Conservation (phyloP, 192 early-diverging fungal species). For the Coemansia sp. region DNA sequence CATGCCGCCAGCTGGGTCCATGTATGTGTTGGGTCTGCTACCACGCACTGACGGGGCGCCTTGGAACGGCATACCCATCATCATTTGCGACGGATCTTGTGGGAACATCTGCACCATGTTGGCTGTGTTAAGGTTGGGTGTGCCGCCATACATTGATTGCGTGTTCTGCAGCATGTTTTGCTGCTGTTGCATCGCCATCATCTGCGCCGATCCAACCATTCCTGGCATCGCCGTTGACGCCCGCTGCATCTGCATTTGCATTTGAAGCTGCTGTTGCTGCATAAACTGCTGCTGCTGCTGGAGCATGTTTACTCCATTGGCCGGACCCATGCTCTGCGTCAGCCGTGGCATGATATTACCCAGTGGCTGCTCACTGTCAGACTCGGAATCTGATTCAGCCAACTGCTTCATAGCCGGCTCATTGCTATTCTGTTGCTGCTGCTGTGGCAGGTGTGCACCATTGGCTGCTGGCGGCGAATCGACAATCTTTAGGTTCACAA, state of each 20-base stretch:
- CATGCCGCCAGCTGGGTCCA: constrained; percentile 33
- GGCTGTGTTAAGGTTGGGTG: constrained; percentile 6
- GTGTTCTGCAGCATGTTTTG: constrained; percentile 27
- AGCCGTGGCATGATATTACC: constrained; percentile 30
- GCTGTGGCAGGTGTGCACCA: constrained; percentile 1
- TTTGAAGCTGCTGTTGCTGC: constrained; percentile 3
- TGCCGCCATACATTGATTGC: constrained; percentile 38
- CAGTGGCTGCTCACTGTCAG: constrained; percentile 39
- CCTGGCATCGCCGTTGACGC: constrained; percentile 24
- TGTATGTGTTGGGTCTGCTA: constrained; percentile 37
- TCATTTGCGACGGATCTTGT: constrained; percentile 36
- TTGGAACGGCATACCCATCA: constrained; percentile 38
- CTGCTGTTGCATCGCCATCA: constrained; percentile 30
- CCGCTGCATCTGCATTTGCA: constrained; percentile 39
- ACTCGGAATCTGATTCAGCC: constrained; percentile 39
- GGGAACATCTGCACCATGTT: constrained; percentile 37
- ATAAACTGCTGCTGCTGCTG: constrained; percentile 20
- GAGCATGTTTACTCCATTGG: constrained; percentile 6
- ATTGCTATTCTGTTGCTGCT: constrained; percentile 10
- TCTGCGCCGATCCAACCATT: constrained; percentile 15
- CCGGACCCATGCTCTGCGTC: constrained; percentile 17
- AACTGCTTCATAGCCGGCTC: constrained; percentile 13
- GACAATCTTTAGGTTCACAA: constrained; percentile 40
- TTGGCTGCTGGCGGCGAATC: constrained; percentile 33
- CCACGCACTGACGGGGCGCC: constrained; percentile 20